Base-by-base conservation (phyloP, 192 early-diverging fungal genomes). In the Linderina pennispora region DNA sequence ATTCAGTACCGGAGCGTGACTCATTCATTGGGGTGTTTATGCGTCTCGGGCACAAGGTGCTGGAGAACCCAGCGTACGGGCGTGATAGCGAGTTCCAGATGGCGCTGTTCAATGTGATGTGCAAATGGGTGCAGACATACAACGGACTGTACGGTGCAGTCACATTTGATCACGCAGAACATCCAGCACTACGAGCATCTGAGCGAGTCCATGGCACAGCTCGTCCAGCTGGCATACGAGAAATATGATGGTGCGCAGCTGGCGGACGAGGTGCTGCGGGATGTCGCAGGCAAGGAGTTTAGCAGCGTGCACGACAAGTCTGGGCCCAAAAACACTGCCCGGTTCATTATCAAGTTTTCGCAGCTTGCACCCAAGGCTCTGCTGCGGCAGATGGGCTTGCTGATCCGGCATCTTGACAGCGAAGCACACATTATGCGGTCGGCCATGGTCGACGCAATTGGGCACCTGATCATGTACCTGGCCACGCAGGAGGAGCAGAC, bases 381-480 rank as follows among this genome's bases (percentile, higher is more conserved):
- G 17, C 53, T 96, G 43, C 93, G 92, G 34, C 87, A 94, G 45
- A 89, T 99, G 79, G 87, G 82, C 21, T 62, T 88, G 25, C 63
- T 99, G 31, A 83, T 89, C 44, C 63, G 78, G 0, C 89, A 89
- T 37, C 64, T 99, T 33, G 94, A 95, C 70, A 88, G 91, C 14
- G 88, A 92, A 61, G 91, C 90, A 1, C 89, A 94, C 62, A 78
- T 82, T 4, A 81, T 99, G 65, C 75, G 97, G 24, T 79, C 75
- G 14, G 85, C 84, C 2, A 81, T 98, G 55, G 80, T 97, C 8
- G 95, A 99, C 32, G 87, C 91, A 4, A 76, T 95, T 19, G 91
- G 86, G 17, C 83, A 90, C 49, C 75, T 98, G 11, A 91, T 94
- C 34, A 76, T 83, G 21, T 77, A 85, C 34, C 53, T 89, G 23